Evolutionary conservation across 1,284 basidiomycete species (phyloP).

Genomic region (Malassezia pachydermatis): DNA sequence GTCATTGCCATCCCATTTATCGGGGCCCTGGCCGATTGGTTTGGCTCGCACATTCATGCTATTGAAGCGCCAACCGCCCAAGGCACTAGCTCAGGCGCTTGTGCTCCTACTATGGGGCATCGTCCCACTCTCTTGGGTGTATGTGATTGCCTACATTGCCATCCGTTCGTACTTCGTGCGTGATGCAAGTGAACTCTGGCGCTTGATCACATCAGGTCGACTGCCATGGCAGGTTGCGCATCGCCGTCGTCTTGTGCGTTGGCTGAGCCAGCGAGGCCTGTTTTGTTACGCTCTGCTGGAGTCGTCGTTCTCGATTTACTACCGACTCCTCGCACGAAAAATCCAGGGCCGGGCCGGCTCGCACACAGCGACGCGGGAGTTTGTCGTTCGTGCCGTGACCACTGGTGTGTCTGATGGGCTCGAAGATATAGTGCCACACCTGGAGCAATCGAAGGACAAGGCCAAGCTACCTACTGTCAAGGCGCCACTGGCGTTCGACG

Average conservation of each 20-base stretch:
- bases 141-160: neutral
- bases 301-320: constrained; percentile 35
- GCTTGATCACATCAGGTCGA: neutral
- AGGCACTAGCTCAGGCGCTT: constrained; percentile 23
- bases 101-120: constrained; percentile 31
- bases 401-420: constrained; percentile 29
- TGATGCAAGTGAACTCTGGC: neutral
- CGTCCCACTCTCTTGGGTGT: constrained; percentile 30
- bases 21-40: too few species aligned
- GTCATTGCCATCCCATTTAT: too few species aligned
- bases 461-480: constrained; percentile 4
- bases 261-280: constrained; percentile 13
- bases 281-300: constrained; percentile 26
- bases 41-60: too few species aligned
- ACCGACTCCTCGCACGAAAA: constrained; percentile 17
- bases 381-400: constrained; percentile 23
- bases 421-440: neutral
- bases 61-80: constrained; percentile 11
- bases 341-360: constrained; percentile 28
- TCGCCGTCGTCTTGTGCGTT: constrained; percentile 10
- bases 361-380: constrained; percentile 24
- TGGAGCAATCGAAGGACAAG: neutral
- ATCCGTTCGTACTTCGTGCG: neutral
- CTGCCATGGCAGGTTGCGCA: neutral
- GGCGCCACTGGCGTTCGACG: constrained; percentile 23